These are phyloP conservation scores for Kwoniella sp. DNA, from an alignment of 768 basidiomycete genomes.

Conservation along the genomic window DNA sequence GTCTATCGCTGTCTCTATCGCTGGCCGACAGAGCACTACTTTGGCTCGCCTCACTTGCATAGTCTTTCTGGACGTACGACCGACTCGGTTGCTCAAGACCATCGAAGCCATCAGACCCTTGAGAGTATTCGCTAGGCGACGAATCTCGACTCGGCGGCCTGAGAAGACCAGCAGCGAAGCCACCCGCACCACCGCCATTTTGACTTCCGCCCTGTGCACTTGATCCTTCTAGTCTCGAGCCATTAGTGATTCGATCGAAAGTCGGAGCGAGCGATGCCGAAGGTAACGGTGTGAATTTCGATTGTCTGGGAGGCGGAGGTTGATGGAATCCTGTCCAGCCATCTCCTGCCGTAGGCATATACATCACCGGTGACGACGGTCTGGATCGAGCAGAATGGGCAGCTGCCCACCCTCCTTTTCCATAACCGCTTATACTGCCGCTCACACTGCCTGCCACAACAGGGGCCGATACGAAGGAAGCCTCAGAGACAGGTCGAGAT, in stretches of 20 bases:
- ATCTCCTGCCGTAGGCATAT: constrained; percentile 36
- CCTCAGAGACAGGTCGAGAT: constrained; percentile 28
- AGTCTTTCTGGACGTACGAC: constrained; percentile 31
- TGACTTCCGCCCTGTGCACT: constrained; percentile 15
- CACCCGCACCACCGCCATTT: background rate
- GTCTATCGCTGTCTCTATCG: background rate
- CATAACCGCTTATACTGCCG: constrained; percentile 34
- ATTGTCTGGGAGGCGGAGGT: constrained; percentile 31
- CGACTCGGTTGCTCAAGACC: constrained; percentile 35
- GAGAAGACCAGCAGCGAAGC: background rate
- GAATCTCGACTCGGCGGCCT: constrained; percentile 23
- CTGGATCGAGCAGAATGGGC: constrained; percentile 30
- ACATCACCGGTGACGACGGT: constrained; percentile 38
- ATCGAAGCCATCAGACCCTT: constrained; percentile 25
- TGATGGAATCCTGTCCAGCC: constrained; percentile 45
- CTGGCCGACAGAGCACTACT: constrained; percentile 6
- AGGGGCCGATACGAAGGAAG: constrained; percentile 31
- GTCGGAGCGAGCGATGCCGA: constrained; percentile 29
- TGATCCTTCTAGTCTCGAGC: constrained; percentile 7
- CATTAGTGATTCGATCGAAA: constrained; percentile 39
- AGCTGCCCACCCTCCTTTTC: constrained; percentile 52
- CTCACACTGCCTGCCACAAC: constrained; percentile 32
- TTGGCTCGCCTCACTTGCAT: constrained; percentile 12
- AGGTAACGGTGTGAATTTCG: constrained; percentile 45
- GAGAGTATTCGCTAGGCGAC: constrained; percentile 40